A percentile compares a stretch with the other conserved stretches of the same genome.
Evolutionary conservation across 73 alveolate genomes (phyloP).

Genomic region (Tetrahymena thermophila): DNA sequence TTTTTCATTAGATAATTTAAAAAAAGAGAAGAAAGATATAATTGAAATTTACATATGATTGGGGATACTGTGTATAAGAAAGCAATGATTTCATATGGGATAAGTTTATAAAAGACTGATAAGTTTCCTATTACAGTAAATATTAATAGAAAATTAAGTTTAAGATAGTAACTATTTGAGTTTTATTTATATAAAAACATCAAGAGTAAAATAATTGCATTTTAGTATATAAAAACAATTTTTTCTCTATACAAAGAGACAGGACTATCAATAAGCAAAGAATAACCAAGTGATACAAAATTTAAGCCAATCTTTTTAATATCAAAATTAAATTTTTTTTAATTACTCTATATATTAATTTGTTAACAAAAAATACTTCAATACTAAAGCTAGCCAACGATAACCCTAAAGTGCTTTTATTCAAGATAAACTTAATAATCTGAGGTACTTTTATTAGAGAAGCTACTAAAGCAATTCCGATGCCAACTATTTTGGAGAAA

Average conservation of each 20-base stretch:
- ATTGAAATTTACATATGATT: not conserved
- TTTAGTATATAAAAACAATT: not conserved
- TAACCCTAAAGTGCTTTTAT: not conserved
- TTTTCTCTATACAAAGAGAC: not conserved
- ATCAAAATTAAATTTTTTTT: not conserved
- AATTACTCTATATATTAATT: not conserved
- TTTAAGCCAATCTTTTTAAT: not conserved
- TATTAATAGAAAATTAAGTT: not conserved
- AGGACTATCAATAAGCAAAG: not conserved
- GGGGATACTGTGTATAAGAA: not conserved
- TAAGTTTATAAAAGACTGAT: not conserved
- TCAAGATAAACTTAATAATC: not conserved
- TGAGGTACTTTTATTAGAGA: not conserved
- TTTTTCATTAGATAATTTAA: not conserved
- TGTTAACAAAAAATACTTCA: not conserved
- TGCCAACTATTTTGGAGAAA: not conserved
- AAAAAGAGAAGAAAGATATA: not conserved
- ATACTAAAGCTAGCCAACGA: not conserved
- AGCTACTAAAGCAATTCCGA: not conserved
- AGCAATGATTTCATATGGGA: not conserved
- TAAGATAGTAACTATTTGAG: not conserved
- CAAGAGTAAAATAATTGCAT: not conserved
- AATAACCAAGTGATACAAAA: not conserved
- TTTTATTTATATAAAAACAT: not conserved
- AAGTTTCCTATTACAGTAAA: not conserved